These are phyloP conservation scores for Buddleja alternifolia DNA, from an alignment of 257 asterid species.

Conservation along the genomic window DNA sequence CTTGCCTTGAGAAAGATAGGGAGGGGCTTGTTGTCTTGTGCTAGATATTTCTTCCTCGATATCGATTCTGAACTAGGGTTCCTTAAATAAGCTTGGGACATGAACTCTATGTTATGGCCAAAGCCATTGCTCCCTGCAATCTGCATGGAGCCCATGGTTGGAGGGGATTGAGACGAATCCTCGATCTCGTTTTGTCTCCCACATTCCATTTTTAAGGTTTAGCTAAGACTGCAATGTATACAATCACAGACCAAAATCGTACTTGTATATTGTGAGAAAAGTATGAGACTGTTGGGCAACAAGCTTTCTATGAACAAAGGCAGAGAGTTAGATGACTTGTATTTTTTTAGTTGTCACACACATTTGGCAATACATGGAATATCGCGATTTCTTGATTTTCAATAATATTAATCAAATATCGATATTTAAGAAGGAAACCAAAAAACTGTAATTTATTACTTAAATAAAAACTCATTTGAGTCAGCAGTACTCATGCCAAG, in stretches of 20 bases:
- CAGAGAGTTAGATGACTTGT: conserved; percentile 39
- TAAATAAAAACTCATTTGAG: too few species aligned
- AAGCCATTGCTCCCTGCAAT: conserved; percentile 67
- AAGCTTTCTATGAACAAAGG: conserved; percentile 64
- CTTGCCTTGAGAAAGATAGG: conserved; percentile 83
- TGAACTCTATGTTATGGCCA: conserved; percentile 62
- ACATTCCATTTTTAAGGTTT: conserved; percentile 51
- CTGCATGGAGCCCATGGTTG: conserved; percentile 60
- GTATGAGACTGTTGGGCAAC: conserved; percentile 59
- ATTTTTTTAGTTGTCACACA: conserved; percentile 62
- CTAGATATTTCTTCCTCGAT: conserved; percentile 51
- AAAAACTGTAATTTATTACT: too few species aligned
- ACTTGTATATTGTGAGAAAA: conserved; percentile 42
- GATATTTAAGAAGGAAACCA: too few species aligned
- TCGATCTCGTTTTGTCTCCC: conserved; percentile 59
- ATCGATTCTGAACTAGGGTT: conserved; percentile 60
- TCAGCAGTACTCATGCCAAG: too few species aligned
- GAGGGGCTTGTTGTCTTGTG: conserved; percentile 51
- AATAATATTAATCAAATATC: too few species aligned
- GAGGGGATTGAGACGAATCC: conserved; percentile 57
- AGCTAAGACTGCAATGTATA: conserved; percentile 11
- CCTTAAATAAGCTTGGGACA: conserved; percentile 55
- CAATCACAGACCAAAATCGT: conserved; percentile 40
- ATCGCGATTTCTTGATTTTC: too few species aligned
- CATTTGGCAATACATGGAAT: conserved; percentile 48